phyloP scores from a whole-genome alignment of 2,329 filamentous ascomycete genomes.

The Aspergillus pseudoglaucus region DNA sequence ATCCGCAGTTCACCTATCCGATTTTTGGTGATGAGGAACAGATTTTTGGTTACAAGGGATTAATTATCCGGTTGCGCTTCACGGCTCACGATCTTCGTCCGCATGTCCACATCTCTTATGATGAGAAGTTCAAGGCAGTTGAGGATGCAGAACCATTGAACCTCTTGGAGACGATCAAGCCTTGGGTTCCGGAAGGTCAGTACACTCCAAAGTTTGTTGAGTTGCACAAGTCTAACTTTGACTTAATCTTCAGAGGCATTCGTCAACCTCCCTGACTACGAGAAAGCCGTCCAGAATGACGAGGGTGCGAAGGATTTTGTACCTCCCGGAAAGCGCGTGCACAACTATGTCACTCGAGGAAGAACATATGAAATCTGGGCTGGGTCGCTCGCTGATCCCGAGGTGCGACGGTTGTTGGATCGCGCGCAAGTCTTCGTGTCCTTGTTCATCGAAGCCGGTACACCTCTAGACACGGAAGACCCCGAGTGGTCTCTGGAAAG shows the following conservation, averaged over 20 bases:
- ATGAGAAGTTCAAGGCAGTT: conserved; percentile 62
- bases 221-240: too few relatives aligned
- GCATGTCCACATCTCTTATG: conserved; percentile 63
- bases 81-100: conserved; percentile 71
- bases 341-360: conserved; percentile 55
- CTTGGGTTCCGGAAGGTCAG: conserved; percentile 65
- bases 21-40: conserved; percentile 90
- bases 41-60: conserved; percentile 81
- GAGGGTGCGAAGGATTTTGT: conserved; percentile 45
- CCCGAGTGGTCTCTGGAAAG: conserved; percentile 67
- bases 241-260: conserved; percentile 56
- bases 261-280: conserved; percentile 55
- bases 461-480: conserved; percentile 63
- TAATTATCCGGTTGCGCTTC: conserved; percentile 68
- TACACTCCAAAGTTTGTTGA: too few relatives aligned
- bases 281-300: conserved; percentile 48
- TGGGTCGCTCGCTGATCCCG: conserved; percentile 63
- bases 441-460: conserved; percentile 91
- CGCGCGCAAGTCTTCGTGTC: conserved; percentile 78
- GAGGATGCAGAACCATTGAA: conserved; percentile 65
- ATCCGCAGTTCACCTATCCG: conserved; percentile 81
- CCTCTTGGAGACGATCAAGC: conserved; percentile 56
- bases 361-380: conserved; percentile 79
- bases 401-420: conserved; percentile 64
- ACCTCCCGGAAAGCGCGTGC: conserved; percentile 69